Conservation (phyloP, 2,329 filamentous ascomycete species). For the Helotiales sp. region DNA sequence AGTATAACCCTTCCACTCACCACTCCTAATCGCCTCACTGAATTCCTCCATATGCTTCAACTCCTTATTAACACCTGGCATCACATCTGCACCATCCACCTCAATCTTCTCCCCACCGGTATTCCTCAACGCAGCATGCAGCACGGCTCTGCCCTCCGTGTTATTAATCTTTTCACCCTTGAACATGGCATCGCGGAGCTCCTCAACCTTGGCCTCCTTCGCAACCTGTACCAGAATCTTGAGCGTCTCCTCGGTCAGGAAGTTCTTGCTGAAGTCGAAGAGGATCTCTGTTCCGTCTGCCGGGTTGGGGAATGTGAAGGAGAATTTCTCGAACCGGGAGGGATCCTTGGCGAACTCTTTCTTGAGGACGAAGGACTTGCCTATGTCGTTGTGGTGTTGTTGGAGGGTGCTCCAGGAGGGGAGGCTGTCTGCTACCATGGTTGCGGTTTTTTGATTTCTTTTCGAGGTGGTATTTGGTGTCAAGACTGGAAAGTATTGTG, state of each 20-base stretch:
- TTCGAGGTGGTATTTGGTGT: not conserved
- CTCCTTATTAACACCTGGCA: conserved; percentile 89
- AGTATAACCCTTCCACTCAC: conserved; percentile 95
- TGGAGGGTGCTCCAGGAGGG: conserved; percentile 89
- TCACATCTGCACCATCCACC: conserved; percentile 91
- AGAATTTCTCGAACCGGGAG: conserved; percentile 87
- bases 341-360: conserved; percentile 90
- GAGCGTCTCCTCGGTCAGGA: conserved; percentile 91
- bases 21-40: conserved; percentile 90
- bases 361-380: conserved; percentile 90
- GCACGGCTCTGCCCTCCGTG: conserved; percentile 94
- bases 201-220: conserved; percentile 86
- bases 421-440: conserved; percentile 83
- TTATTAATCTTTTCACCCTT: conserved; percentile 99
- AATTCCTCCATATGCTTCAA: conserved; percentile 99
- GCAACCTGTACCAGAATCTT: conserved; percentile 86
- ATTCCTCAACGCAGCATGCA: conserved; percentile 94
- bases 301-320: conserved; percentile 78
- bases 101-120: conserved; percentile 79
- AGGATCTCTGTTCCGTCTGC: conserved; percentile 85
- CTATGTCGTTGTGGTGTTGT: conserved; percentile 83
- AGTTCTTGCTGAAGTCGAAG: conserved; percentile 99
- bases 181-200: conserved; percentile 98
- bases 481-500: not conserved
- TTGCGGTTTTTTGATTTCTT: conserved; percentile 34